Conservation (phyloP, 2,329 filamentous ascomycete species). For the Rutstroemia sp. region DNA sequence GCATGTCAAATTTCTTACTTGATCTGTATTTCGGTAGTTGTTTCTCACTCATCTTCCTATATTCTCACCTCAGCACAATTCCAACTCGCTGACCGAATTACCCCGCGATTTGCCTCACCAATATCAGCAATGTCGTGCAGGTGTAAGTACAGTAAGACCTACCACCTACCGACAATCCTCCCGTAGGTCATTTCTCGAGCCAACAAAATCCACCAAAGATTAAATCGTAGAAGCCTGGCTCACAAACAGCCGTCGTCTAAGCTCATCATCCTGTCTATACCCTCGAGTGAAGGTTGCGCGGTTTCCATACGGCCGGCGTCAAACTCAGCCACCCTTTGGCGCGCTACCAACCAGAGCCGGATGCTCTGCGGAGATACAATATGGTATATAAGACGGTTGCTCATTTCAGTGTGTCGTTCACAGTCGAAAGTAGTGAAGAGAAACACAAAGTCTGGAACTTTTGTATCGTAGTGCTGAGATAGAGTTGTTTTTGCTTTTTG, state of each 20-base stretch:
- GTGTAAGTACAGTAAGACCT: too few species aligned
- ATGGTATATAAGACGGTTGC: neutral
- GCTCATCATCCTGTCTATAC: neutral
- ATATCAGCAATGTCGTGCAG: neutral
- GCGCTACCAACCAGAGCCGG: neutral
- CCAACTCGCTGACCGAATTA: neutral
- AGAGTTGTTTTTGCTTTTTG: neutral
- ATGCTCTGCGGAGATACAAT: neutral
- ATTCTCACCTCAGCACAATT: too few species aligned
- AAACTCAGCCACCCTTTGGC: neutral
- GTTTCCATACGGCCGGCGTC: neutral
- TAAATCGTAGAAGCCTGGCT: neutral
- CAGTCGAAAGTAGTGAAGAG: neutral
- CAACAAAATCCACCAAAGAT: neutral
- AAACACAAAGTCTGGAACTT: constrained; percentile 1
- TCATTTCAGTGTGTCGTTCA: too few species aligned
- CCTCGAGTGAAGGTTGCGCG: neutral
- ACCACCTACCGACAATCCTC: neutral
- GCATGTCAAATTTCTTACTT: too few species aligned
- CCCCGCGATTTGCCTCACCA: neutral
- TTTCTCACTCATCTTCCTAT: too few species aligned
- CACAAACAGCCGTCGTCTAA: neutral
- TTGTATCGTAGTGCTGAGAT: neutral
- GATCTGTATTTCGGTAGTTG: too few species aligned
- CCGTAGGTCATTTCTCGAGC: neutral